These are phyloP conservation scores for Epichloe hybrida DNA, from an alignment of 2,329 filamentous ascomycete species.

Conservation along the genomic window DNA sequence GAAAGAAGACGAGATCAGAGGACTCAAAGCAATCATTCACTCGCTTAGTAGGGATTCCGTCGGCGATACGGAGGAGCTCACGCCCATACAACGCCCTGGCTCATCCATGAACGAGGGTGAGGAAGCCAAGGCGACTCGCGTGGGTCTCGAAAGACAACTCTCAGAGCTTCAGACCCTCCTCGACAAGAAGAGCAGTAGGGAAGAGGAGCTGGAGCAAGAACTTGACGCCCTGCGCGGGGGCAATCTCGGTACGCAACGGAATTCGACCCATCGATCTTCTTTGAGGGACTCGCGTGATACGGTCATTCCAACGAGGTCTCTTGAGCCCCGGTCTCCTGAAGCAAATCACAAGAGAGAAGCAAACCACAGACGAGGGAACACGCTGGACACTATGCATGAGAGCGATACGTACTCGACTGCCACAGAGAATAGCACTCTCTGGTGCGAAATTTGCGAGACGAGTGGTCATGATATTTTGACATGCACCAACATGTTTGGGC, in stretches of 20 bases:
- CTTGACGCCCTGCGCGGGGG: slow-evolving; percentile 50
- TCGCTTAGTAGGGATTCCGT: slow-evolving; percentile 70
- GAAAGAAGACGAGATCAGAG: slow-evolving; percentile 93
- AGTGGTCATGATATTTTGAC: slow-evolving; percentile 86
- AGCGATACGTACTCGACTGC: slow-evolving; percentile 56
- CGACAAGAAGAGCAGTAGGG: slow-evolving; percentile 57
- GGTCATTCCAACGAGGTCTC: slow-evolving; percentile 41
- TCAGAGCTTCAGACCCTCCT: slow-evolving; percentile 61
- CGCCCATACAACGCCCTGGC: slow-evolving; percentile 16
- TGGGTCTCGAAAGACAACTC: slow-evolving; percentile 69
- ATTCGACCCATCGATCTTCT: slow-evolving; percentile 38
- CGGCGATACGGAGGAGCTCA: slow-evolving; percentile 25
- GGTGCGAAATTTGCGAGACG: slow-evolving; percentile 94
- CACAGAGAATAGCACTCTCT: slow-evolving; percentile 61
- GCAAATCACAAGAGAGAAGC: slow-evolving; percentile 29
- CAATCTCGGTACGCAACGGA: slow-evolving; percentile 13
- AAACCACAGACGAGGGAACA: slow-evolving; percentile 22
- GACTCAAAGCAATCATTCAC: slow-evolving; percentile 95
- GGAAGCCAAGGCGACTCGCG: slow-evolving; percentile 24
- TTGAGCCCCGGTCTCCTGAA: slow-evolving; percentile 34
- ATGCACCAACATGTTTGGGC: slow-evolving; percentile 77
- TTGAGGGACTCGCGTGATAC: slow-evolving; percentile 54
- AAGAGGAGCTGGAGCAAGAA: slow-evolving; percentile 79
- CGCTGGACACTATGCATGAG: slow-evolving; percentile 56
- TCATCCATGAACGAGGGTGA: slow-evolving; percentile 20